phyloP scores from a whole-genome alignment of 352 stramenopile genomes.

The Phytophthora citrophthora region DNA sequence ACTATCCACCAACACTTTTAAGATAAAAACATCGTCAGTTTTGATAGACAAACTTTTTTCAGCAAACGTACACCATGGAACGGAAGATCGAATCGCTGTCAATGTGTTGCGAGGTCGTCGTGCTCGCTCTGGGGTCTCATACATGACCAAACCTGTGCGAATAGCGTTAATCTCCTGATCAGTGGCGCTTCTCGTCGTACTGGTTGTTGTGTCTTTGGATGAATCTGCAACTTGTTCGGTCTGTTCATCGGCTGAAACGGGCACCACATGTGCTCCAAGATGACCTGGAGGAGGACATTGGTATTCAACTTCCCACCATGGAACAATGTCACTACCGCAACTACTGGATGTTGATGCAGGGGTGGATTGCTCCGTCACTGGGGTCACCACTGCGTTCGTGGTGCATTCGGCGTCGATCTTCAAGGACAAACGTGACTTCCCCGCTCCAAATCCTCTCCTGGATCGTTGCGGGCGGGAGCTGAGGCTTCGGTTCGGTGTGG shows the following conservation, averaged over 20 bases:
- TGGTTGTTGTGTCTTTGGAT: background rate
- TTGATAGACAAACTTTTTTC: too few relatives aligned
- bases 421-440: conserved; percentile 33
- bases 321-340: conserved; percentile 37
- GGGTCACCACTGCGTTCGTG: conserved; percentile 4
- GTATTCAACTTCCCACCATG: conserved; percentile 72
- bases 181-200: conserved; percentile 8
- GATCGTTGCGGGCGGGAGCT: conserved; percentile 24
- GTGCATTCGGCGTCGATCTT: conserved; percentile 40
- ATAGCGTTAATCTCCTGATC: conserved; percentile 3
- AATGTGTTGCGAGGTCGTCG: conserved; percentile 35
- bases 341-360: conserved; percentile 42
- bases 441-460: conserved; percentile 23
- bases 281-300: conserved; percentile 58
- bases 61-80: conserved; percentile 37
- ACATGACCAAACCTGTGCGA: conserved; percentile 16
- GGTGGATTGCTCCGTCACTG: conserved; percentile 26
- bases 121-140: conserved; percentile 58
- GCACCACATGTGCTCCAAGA: conserved; percentile 54
- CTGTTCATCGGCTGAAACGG: conserved; percentile 34
- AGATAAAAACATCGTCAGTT: too few relatives aligned
- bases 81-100: conserved; percentile 10
- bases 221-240: conserved; percentile 3
- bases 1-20: conserved; percentile 44
- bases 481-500: conserved; percentile 22